These are phyloP conservation scores for Phytopythium aichiense DNA, from an alignment of 352 stramenopile species.

Conservation along the genomic window DNA sequence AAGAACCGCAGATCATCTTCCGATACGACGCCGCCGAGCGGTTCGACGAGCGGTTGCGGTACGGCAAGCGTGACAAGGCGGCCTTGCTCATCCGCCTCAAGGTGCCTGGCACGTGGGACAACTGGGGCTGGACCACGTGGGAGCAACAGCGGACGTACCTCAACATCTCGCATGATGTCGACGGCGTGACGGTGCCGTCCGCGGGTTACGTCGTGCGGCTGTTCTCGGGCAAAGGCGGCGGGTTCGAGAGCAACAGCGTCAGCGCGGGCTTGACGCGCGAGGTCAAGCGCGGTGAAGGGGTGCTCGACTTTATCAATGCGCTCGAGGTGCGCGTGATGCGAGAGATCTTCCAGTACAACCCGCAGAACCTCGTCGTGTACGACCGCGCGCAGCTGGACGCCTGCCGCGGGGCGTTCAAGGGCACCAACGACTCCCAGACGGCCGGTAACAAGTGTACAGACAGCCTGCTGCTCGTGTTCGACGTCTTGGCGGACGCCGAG, in stretches of 20 bases:
- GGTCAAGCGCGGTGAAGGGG: conserved; percentile 42
- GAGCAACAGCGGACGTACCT: conserved; percentile 30
- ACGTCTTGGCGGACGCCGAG: conserved; percentile 26
- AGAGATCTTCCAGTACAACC: conserved; percentile 21
- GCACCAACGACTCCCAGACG: neutral
- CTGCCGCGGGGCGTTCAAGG: conserved; percentile 7
- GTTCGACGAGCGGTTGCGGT: conserved; percentile 52
- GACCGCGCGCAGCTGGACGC: conserved; percentile 9
- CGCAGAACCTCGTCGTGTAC: conserved; percentile 28
- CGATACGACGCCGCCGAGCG: conserved; percentile 36
- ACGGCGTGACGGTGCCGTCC: conserved; percentile 16
- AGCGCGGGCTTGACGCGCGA: conserved; percentile 32
- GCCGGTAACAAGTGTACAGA: neutral
- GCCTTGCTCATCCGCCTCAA: conserved; percentile 38
- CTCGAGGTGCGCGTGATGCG: conserved; percentile 42
- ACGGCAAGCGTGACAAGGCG: conserved; percentile 47
- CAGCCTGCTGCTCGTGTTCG: neutral
- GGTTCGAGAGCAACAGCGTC: conserved; percentile 23
- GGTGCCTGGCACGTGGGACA: conserved; percentile 35
- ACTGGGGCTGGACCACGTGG: conserved; percentile 47
- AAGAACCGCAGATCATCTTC: conserved; percentile 58
- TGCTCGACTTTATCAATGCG: conserved; percentile 27
- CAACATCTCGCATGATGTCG: conserved; percentile 35
- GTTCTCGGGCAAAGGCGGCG: conserved; percentile 30
- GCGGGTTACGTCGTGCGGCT: conserved; percentile 47